Conservation (phyloP, 768 basidiomycete genomes). For the Lactarius trivialis region DNA sequence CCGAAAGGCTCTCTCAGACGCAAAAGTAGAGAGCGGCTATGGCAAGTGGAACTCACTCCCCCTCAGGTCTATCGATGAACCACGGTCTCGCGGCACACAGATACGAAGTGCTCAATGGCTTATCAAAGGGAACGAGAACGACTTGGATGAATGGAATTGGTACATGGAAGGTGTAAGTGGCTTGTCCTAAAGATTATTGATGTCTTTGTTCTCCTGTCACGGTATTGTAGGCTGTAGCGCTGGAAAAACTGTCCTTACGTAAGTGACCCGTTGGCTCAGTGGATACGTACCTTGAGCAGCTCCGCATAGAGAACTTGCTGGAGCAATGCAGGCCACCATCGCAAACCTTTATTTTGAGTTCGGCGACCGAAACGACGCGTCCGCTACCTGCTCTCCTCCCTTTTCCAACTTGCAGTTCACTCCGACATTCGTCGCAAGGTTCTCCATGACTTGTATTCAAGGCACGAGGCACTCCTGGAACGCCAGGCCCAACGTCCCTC, state of each 20-base stretch:
- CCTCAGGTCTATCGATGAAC: conserved; percentile 1
- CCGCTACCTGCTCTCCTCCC: conserved; percentile 20
- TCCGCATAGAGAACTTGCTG: conserved; percentile 10
- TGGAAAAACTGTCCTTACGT: conserved; percentile 14
- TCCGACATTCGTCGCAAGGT: neutral
- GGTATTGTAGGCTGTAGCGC: too few relatives aligned
- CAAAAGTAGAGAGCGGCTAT: conserved; percentile 1
- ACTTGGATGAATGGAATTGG: conserved; percentile 9
- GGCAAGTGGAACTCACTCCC: conserved; percentile 13
- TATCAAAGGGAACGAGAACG: conserved; percentile 1
- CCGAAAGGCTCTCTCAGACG: neutral
- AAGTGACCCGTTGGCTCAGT: neutral
- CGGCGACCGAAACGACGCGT: conserved; percentile 19
- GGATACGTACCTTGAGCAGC: conserved; percentile 3
- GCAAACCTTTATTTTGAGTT: conserved; percentile 27
- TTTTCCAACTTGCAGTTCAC: conserved; percentile 22
- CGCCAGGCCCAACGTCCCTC: too few relatives aligned
- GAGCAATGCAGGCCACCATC: neutral
- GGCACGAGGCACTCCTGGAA: too few relatives aligned
- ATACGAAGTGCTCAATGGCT: conserved; percentile 5
- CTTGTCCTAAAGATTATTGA: neutral
- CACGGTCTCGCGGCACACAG: conserved; percentile 9
- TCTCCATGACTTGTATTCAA: conserved; percentile 3
- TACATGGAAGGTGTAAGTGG: conserved; percentile 7
- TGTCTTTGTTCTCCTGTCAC: neutral